Evolutionary conservation across 208 protist genomes (phyloP).

Genomic region (Leishmania gerbilli): DNA sequence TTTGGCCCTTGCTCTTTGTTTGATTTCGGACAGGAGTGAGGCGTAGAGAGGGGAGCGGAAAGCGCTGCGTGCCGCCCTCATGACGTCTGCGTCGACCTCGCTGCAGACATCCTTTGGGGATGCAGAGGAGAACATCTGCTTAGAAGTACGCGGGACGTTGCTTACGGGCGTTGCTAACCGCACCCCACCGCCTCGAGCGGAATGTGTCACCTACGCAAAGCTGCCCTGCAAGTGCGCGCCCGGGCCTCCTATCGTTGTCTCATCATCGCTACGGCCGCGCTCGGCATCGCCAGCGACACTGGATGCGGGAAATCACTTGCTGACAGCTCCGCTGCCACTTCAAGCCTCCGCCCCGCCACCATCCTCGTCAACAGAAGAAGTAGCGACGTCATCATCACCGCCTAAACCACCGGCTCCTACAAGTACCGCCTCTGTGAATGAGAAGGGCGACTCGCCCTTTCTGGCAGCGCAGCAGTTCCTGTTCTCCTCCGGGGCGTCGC

Average conservation of each 20-base stretch:
- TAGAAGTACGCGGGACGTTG: not conserved
- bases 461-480: constrained; percentile 27
- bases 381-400: too few species aligned
- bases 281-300: not conserved
- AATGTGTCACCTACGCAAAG: constrained; percentile 13
- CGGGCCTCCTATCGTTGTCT: constrained; percentile 18
- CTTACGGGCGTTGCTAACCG: not conserved
- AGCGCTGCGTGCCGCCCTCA: not conserved
- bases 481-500: constrained; percentile 22
- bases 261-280: not conserved
- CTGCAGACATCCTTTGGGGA: not conserved
- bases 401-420: not conserved
- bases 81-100: not conserved
- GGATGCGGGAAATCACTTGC: not conserved
- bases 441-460: constrained; percentile 11
- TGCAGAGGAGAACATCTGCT: not conserved
- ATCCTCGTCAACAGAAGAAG: not conserved
- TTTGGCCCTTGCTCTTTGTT: not conserved
- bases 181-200: not conserved
- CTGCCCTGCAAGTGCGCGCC: constrained; percentile 22
- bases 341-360: not conserved
- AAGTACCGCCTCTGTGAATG: not conserved
- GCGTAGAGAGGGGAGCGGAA: not conserved
- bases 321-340: not conserved
- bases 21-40: not conserved